Percentiles rank a stretch among this genome's conserved stretches.
phyloP scores from a whole-genome alignment of 129 eudicot species.

The Pseudognaphalium luteoalbum region DNA sequence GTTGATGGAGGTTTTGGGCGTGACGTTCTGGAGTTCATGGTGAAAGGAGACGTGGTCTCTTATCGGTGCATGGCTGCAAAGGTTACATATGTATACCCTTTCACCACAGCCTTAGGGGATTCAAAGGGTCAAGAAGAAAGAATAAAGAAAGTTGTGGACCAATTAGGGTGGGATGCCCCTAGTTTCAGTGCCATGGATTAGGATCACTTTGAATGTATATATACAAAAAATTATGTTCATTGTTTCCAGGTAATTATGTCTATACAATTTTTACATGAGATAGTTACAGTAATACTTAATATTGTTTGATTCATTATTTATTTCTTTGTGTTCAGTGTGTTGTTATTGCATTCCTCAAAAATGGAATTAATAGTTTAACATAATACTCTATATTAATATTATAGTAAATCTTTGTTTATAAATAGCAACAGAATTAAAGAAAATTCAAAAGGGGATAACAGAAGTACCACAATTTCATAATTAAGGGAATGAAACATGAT shows the following conservation, averaged over 20 bases:
- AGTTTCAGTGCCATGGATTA: slow-evolving; percentile 77
- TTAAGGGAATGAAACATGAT: too few species aligned
- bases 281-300: background rate
- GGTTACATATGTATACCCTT: slow-evolving; percentile 85
- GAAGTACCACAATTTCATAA: too few species aligned
- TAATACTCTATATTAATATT: too few species aligned
- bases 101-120: slow-evolving; percentile 94
- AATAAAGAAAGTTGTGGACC: slow-evolving; percentile 60
- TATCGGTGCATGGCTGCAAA: slow-evolving; percentile 90
- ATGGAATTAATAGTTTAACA: too few species aligned
- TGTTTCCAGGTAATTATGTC: background rate
- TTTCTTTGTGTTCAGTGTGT: background rate
- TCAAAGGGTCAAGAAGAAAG: slow-evolving; percentile 96
- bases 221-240: slow-evolving; percentile 15
- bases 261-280: background rate
- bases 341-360: background rate
- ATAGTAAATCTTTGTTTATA: too few species aligned
- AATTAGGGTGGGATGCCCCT: slow-evolving; percentile 92
- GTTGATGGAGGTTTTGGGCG: slow-evolving; percentile 95
- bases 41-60: slow-evolving; percentile 77
- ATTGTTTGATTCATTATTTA: background rate
- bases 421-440: too few species aligned
- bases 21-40: slow-evolving; percentile 75
- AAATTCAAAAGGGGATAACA: too few species aligned
- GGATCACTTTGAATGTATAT: slow-evolving; percentile 15